These are phyloP conservation scores for Cutaneotrichosporon sp. DNA, from an alignment of 1,284 basidiomycete species.

Conservation along the genomic window DNA sequence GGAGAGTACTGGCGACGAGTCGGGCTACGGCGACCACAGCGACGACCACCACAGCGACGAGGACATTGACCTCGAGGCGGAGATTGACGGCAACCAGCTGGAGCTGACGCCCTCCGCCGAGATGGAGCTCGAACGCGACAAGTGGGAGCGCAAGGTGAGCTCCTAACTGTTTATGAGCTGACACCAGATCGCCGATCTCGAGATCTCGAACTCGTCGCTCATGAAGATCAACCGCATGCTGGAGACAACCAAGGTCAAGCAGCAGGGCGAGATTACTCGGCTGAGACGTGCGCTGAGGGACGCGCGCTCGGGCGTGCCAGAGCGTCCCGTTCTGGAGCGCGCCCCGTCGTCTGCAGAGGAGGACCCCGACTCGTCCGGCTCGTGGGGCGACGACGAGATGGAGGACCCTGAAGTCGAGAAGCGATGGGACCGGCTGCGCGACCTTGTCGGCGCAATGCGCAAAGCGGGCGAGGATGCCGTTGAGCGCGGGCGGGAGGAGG, in stretches of 20 bases:
- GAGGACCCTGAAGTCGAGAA: conserved; percentile 42
- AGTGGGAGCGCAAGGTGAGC: conserved; percentile 46
- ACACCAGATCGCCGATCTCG: conserved; percentile 48
- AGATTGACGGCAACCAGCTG: conserved; percentile 12
- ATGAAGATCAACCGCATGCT: conserved; percentile 50
- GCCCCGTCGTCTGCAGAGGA: conserved; percentile 14
- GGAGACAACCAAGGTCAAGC: conserved; percentile 48
- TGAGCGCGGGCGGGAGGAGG: conserved; percentile 30
- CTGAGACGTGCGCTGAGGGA: conserved; percentile 45
- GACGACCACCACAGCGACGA: not conserved
- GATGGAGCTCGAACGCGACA: conserved; percentile 33
- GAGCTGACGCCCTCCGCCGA: conserved; percentile 15
- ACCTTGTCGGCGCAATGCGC: conserved; percentile 38
- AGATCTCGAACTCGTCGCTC: conserved; percentile 50
- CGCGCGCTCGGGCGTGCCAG: not conserved
- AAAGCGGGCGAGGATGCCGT: conserved; percentile 38
- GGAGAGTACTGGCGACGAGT: not conserved
- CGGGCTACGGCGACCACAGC: conserved; percentile 1
- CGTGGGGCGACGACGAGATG: conserved; percentile 22
- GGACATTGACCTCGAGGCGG: conserved; percentile 10
- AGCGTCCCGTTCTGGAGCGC: conserved; percentile 8
- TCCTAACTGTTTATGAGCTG: not conserved
- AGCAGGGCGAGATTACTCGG: conserved; percentile 45
- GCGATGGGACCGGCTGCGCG: conserved; percentile 44
- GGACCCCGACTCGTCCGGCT: conserved; percentile 14